phyloP scores from a whole-genome alignment of 805 yeast species.

The Soucietia sequanensis region DNA sequence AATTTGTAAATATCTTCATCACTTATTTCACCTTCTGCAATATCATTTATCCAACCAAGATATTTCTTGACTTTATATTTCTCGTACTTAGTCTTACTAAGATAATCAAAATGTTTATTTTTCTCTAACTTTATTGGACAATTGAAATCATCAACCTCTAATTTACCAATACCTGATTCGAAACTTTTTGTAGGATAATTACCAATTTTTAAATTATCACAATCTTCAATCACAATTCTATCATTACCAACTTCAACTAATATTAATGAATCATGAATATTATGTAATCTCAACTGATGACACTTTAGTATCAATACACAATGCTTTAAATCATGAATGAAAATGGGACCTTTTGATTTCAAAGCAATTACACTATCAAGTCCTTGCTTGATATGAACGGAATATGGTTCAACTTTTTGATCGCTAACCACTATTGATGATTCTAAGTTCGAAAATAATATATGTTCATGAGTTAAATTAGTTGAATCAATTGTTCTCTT shows the following conservation, averaged over 20 bases:
- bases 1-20: too few species aligned
- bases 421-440: slow-evolving; percentile 4
- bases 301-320: slow-evolving; percentile 18
- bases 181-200: neutral
- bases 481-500: neutral
- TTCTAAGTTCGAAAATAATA: slow-evolving; percentile 12
- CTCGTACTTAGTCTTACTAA: neutral
- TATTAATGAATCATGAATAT: slow-evolving; percentile 12
- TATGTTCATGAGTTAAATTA: slow-evolving; percentile 6
- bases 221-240: slow-evolving; percentile 30
- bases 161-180: neutral
- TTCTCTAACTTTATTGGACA: slow-evolving; percentile 17
- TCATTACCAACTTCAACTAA: slow-evolving; percentile 18
- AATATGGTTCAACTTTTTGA: slow-evolving; percentile 7
- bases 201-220: slow-evolving; percentile 17
- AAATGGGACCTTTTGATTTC: slow-evolving; percentile 28
- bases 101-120: neutral
- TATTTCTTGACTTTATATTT: neutral
- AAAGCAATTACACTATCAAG: slow-evolving; percentile 14
- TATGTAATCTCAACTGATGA: slow-evolving; percentile 32
- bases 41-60: neutral
- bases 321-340: slow-evolving; percentile 19
- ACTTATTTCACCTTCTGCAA: neutral
- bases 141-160: slow-evolving; percentile 31
- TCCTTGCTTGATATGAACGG: slow-evolving; percentile 23